Conservation (phyloP, 805 yeast genomes). For the Millerago galiae region DNA sequence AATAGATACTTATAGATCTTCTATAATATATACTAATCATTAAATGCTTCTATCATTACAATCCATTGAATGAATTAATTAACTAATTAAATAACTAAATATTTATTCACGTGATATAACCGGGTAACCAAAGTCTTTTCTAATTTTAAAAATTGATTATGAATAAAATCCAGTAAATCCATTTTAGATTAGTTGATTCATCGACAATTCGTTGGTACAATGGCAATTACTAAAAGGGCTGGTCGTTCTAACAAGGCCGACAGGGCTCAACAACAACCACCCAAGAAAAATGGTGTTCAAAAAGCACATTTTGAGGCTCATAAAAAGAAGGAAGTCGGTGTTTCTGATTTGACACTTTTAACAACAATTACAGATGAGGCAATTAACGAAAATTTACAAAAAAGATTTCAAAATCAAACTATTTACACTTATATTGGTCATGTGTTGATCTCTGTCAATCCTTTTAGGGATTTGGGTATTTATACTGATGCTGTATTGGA, state of each 20-base stretch:
- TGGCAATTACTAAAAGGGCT: slow-evolving; percentile 78
- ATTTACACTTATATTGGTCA: slow-evolving; percentile 93
- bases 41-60: too few relatives aligned
- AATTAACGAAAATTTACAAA: slow-evolving; percentile 84
- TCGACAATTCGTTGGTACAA: slow-evolving; percentile 18
- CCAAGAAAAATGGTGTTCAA: slow-evolving; percentile 55
- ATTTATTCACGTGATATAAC: background rate
- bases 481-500: slow-evolving; percentile 75
- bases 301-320: slow-evolving; percentile 86
- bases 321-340: slow-evolving; percentile 97
- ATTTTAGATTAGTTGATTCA: background rate
- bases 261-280: slow-evolving; percentile 43
- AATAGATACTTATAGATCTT: too few relatives aligned
- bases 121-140: background rate
- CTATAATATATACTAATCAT: too few relatives aligned
- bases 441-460: slow-evolving; percentile 92
- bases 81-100: too few relatives aligned
- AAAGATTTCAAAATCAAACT: slow-evolving; percentile 81
- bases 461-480: slow-evolving; percentile 93
- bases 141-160: background rate
- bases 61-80: too few relatives aligned
- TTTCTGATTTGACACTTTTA: slow-evolving; percentile 84
- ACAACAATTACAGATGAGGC: slow-evolving; percentile 87
- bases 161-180: background rate
- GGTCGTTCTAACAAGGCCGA: slow-evolving; percentile 45